Evolutionary conservation across 2,329 filamentous ascomycete genomes (phyloP).

Genomic region (Microcyclospora tardicrescens): DNA sequence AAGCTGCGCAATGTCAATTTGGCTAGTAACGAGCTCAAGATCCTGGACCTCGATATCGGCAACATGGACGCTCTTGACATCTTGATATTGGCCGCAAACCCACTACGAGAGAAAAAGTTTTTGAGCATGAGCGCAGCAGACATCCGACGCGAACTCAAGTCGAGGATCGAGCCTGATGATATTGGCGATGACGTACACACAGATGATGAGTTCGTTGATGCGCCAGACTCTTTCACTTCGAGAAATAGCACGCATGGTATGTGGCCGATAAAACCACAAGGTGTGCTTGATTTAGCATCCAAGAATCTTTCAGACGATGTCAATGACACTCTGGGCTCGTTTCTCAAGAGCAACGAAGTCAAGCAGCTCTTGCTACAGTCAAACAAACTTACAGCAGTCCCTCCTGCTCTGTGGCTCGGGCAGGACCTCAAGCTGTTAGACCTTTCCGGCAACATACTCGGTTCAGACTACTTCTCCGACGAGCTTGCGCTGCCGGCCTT

Average conservation of each 20-base stretch:
- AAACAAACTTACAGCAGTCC: constrained; percentile 61
- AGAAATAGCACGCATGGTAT: constrained; percentile 6
- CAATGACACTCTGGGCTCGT: constrained; percentile 27
- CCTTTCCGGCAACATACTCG: constrained; percentile 28
- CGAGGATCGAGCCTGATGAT: constrained; percentile 48
- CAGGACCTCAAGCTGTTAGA: constrained; percentile 46
- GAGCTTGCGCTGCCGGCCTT: constrained; percentile 50
- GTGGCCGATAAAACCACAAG: constrained; percentile 21
- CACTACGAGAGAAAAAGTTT: constrained; percentile 76
- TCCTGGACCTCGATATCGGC: constrained; percentile 62
- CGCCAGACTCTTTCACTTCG: constrained; percentile 12
- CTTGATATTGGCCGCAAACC: constrained; percentile 76
- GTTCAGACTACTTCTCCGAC: constrained; percentile 54
- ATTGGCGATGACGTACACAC: constrained; percentile 26
- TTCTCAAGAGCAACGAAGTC: constrained; percentile 35
- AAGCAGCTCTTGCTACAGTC: constrained; percentile 57
- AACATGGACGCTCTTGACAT: constrained; percentile 65
- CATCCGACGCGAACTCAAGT: constrained; percentile 59
- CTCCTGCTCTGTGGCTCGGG: constrained; percentile 55
- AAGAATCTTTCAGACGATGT: constrained; percentile 27
- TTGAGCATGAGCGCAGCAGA: constrained; percentile 67
- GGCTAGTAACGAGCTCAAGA: constrained; percentile 68
- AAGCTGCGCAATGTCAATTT: constrained; percentile 69
- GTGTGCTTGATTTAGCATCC: constrained; percentile 29
- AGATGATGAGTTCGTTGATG: constrained; percentile 7